phyloP scores from a whole-genome alignment of 169 alveolate species.

The Plasmodium ovale region DNA sequence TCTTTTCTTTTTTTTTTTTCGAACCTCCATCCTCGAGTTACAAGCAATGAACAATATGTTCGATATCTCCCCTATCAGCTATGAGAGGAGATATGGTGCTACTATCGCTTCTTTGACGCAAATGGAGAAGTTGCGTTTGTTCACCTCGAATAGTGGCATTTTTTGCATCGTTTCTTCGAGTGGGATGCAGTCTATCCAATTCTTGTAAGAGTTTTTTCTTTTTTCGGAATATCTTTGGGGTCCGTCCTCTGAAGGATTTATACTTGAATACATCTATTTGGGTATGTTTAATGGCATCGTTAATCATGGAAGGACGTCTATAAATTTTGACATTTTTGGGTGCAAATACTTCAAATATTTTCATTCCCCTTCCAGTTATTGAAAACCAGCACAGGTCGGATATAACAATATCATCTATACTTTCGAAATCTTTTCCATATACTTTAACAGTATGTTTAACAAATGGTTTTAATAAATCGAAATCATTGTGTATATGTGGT shows the following conservation, averaged over 20 bases:
- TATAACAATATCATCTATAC: slow-evolving; percentile 86
- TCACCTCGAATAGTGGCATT: slow-evolving; percentile 44
- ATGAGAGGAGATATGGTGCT: background rate
- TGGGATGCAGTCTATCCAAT: slow-evolving; percentile 42
- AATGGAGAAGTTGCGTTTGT: slow-evolving; percentile 7
- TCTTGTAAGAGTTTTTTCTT: slow-evolving; percentile 62
- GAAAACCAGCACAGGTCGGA: slow-evolving; percentile 90
- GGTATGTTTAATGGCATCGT: slow-evolving; percentile 67
- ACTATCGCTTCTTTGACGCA: background rate
- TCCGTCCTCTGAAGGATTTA: slow-evolving; percentile 73
- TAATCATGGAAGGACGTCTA: slow-evolving; percentile 82
- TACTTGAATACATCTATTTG: slow-evolving; percentile 68
- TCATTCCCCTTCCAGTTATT: slow-evolving; percentile 84
- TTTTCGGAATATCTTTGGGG: slow-evolving; percentile 41
- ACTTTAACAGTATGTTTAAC: slow-evolving; percentile 76
- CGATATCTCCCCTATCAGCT: slow-evolving; percentile 23
- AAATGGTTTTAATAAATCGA: slow-evolving; percentile 67
- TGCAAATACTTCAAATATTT: slow-evolving; percentile 81
- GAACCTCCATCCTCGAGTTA: no score
- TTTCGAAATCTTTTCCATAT: slow-evolving; percentile 28
- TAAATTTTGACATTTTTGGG: slow-evolving; percentile 87
- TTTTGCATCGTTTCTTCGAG: slow-evolving; percentile 30
- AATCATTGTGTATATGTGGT: slow-evolving; percentile 63
- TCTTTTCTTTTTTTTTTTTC: no score
- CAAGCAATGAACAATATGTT: slow-evolving; percentile 58